Base-by-base conservation (phyloP, 345 rosid genomes). In the Raphanus raphanistrum region DNA sequence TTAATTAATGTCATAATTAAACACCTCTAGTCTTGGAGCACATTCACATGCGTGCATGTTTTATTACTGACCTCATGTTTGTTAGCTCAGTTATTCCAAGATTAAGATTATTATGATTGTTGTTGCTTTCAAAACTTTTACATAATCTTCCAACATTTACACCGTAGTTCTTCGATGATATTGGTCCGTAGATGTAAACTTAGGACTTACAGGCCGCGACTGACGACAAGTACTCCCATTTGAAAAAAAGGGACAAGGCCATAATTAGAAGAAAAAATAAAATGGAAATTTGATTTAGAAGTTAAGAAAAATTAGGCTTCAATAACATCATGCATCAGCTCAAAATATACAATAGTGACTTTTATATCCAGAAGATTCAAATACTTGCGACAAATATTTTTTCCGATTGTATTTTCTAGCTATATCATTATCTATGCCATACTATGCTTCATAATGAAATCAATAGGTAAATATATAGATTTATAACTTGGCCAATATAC, bases 181-280 rank as follows among this genome's bases (percentile, higher is more conserved):
- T 54, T 71, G 45, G 71, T 63, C 32, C 76, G 60, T 54, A 55
- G 50, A 70, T 71, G 76, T 41, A 54, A 70, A 70, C 66, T 68
- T 45, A 63, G 12, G 33, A 26, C 43, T 35, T 63, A 33, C 10
- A 10, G 33, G 55, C n/a, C 45, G 17, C 28, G 73, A 60, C 52
- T 76, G 33, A 55, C 48, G 59, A 63, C 60, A 17, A 52, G 27
- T 63, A 76, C 48, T n/a, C 27, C 50, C 66, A 17, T 77, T 77
- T 77, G 80, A 64, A 77, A 76, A 76, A 77, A 63, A 12, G 7
- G 8, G 0, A 28, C 28, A 28, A 70, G 41, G 9, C 54, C 61
- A 62, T 69, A 26, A 61, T 25, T 32, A 52, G 25, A 52, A 52
- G 3, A 8, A 29, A 3, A 13, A 28, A 1, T n/a, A 61, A 32